Evolutionary conservation across 2,329 filamentous ascomycete species (phyloP), one percentile per base, ranked within the genome.

Genomic region (Beauveria bassiana): DNA sequence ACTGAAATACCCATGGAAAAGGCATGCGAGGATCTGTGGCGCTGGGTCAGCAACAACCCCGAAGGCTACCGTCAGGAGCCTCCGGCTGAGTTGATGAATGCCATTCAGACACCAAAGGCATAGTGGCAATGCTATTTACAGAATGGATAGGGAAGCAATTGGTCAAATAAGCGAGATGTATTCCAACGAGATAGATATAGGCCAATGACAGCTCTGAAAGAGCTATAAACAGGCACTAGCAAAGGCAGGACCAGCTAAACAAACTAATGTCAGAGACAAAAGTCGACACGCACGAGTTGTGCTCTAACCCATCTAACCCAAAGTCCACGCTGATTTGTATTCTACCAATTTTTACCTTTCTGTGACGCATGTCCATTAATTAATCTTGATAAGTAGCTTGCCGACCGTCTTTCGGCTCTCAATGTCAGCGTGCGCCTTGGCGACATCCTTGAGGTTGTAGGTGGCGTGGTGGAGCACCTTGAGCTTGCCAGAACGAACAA

Each of bases 31-130:
- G 92, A 99, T 75, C 81, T 99, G 66, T 99, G 95, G 95, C 87
- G 86, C 71, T 99, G 95, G 95, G 96, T 96, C 18, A 83, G 89
- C 78, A 98, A 97, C 78, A 98, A 98, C 79, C 95, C 95, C 26
- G 86, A 93, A 77, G 95, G 95, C 24, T 98, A 98, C 79, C 84
- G 90, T 67, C 93, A 98, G 78, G 82, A 92, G 66, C 91, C 93
- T n/a, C 93, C 95, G 0, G 82, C 89, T 66, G 86, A 89, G 75
- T 82, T 98, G 69, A 72, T 97, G 56, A 87, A 88, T 64, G 80
- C 78, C 53, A 67, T 87, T 66, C 84, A 87, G 77, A 69, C 72
- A 10, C 61, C 63, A 43, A 70, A 70, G 64, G 67, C 64, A 54
- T 72, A 65, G 64, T 59, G 3, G 5, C 10, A 42, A 47, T 52